Percentiles rank a stretch among this genome's conserved stretches.
Conservation (phyloP, 2,329 filamentous ascomycete species). For the Coniochaeta ligniaria region DNA sequence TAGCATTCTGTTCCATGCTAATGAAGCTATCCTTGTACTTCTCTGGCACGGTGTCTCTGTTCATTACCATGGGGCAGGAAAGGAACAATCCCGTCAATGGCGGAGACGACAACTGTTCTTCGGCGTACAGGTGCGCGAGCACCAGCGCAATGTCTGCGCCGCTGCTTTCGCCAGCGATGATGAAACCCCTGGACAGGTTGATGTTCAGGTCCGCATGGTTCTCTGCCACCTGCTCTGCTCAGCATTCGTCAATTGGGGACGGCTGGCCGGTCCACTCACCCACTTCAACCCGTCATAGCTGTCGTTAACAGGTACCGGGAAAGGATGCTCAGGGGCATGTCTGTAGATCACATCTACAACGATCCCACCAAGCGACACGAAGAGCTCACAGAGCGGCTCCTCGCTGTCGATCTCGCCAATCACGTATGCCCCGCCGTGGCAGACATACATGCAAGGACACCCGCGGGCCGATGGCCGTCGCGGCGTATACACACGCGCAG, state of each 20-base stretch:
- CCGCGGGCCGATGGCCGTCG: background rate
- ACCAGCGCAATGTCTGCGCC: slow-evolving; percentile 20
- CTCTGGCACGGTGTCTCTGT: slow-evolving; percentile 15
- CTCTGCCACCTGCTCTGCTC: background rate
- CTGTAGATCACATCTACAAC: slow-evolving; percentile 20
- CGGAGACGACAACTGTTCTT: slow-evolving; percentile 9
- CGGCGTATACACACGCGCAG: background rate
- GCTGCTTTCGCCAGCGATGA: slow-evolving; percentile 20
- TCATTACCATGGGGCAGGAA: slow-evolving; percentile 14
- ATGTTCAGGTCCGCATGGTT: slow-evolving; percentile 15
- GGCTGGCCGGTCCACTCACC: slow-evolving; percentile 5
- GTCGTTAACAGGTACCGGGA: slow-evolving; percentile 20
- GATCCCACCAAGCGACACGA: slow-evolving; percentile 17
- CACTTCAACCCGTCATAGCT: slow-evolving; percentile 19
- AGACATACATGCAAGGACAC: slow-evolving; percentile 12
- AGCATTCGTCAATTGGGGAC: background rate
- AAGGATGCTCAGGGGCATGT: slow-evolving; percentile 19
- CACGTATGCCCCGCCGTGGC: slow-evolving; percentile 19
- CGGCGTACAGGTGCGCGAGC: slow-evolving; percentile 14
- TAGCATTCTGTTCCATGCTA: slow-evolving; percentile 18
- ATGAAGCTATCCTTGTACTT: slow-evolving; percentile 20
- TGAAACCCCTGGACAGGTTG: slow-evolving; percentile 14
- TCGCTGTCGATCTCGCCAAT: slow-evolving; percentile 18
- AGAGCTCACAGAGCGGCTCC: slow-evolving; percentile 15
- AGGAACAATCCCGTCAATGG: slow-evolving; percentile 20